Evolutionary conservation across 805 yeast species (phyloP).

Genomic region (Lachancea sp.): DNA sequence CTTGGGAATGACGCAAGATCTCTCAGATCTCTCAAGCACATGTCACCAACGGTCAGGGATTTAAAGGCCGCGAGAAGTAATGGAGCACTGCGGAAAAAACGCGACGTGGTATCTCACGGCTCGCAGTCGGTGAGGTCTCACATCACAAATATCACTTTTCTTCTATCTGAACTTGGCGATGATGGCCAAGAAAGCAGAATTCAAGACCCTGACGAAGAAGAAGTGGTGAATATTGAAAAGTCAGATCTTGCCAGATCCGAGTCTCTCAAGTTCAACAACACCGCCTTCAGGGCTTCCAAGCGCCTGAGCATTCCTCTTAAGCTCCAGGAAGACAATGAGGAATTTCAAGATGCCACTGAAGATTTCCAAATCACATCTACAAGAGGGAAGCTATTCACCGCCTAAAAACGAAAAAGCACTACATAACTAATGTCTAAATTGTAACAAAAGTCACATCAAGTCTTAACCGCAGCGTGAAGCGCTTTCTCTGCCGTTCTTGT

Average conservation of each 20-base stretch:
- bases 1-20: slow-evolving; percentile 5
- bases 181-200: slow-evolving; percentile 21
- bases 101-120: slow-evolving; percentile 15
- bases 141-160: slow-evolving; percentile 33
- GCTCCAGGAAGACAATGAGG: slow-evolving; percentile 16
- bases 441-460: background rate
- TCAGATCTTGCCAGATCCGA: slow-evolving; percentile 28
- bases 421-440: background rate
- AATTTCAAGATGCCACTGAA: slow-evolving; percentile 28
- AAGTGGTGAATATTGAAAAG: slow-evolving; percentile 29
- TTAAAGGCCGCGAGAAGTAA: slow-evolving; percentile 21
- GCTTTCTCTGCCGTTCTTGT: no score
- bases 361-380: slow-evolving; percentile 19
- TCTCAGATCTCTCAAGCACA: slow-evolving; percentile 7
- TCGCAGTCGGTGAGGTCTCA: slow-evolving; percentile 33
- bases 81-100: slow-evolving; percentile 3
- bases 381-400: slow-evolving; percentile 27
- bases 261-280: slow-evolving; percentile 15
- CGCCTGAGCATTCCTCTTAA: slow-evolving; percentile 8
- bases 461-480: no score
- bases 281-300: slow-evolving; percentile 14
- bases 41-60: slow-evolving; percentile 27
- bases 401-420: background rate
- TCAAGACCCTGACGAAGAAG: slow-evolving; percentile 32
- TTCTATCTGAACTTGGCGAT: slow-evolving; percentile 26